Conservation (phyloP, 305 asterid genomes). For the Fraxinus velutina region DNA sequence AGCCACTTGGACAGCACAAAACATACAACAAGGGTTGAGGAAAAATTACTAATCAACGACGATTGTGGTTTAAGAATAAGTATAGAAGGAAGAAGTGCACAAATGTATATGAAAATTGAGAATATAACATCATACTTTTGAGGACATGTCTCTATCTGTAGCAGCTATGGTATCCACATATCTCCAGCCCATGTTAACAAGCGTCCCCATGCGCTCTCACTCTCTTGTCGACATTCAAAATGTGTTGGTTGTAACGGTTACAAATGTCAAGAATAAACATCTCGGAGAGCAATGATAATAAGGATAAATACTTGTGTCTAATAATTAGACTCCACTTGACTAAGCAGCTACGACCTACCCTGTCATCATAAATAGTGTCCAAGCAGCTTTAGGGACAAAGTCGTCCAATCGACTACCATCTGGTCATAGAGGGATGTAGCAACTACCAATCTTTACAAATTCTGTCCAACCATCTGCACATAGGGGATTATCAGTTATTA, state of each 20-base stretch:
- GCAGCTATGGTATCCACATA: neutral
- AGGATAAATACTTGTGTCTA: neutral
- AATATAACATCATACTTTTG: neutral
- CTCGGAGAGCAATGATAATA: neutral
- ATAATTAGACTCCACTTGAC: neutral
- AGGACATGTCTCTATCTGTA: neutral
- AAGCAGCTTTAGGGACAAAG: neutral
- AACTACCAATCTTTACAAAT: neutral
- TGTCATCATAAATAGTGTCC: neutral
- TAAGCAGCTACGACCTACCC: neutral
- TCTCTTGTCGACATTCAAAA: neutral
- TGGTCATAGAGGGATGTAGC: neutral
- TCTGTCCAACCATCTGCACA: neutral
- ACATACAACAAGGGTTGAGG: neutral
- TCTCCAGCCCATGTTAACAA: neutral
- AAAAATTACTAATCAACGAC: neutral
- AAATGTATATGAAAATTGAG: neutral
- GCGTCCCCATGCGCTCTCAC: neutral
- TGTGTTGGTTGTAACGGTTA: neutral
- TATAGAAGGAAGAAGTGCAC: neutral
- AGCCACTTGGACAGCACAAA: neutral
- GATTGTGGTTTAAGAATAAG: neutral
- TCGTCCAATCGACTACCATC: neutral
- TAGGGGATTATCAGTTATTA: neutral
- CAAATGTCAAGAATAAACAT: neutral